Evolutionary conservation across 495 filamentous ascomycete genomes (phyloP), one percentile per base, ranked within the genome.

Genomic region (Cercophora sp.): DNA sequence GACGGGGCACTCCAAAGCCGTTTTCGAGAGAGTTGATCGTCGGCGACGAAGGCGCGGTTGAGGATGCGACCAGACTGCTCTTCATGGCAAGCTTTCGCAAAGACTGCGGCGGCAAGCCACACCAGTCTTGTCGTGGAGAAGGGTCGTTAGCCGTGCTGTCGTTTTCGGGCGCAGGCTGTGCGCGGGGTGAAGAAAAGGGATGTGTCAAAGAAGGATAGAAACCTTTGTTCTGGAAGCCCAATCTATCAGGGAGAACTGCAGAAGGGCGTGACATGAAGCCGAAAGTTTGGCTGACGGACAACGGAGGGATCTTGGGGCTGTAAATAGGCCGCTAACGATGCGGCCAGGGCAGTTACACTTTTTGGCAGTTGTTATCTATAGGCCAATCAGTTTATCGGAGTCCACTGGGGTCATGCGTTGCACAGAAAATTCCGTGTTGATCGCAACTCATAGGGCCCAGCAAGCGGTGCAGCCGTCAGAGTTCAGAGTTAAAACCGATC

Each of bases 41-140:
- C 23, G 68, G 62, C 47, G 64, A 65, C 26, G 70, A 65, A 16
- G 64, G 57, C 11, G 60, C 57, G 32, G 67, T 60, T 10, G 61
- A 50, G 4, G 63, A 51, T 20, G 63, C 63, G 45, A 63, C 53
- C 18, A 68, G 59, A 44, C 67, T 70, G 63, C 72, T 70, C 60
- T 57, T 75, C 74, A 80, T 80, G 55, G 71, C 75, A 61, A 71
- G 62, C 66, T 72, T 75, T 40, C 76, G 75, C 57, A 80, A 29
- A 10, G 56, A 58, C 37, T 44, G 68, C 29, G 68, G 68, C 24
- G 56, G 58, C 16, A 66, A 69, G 54, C 67, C 64, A 24, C 56
- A 60, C 26, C 61, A 51, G 62, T 62, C 58, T 62, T 56, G 19
- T 42, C 31, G 16, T 49, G 27, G 45, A 52, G 32, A 39, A 20